Conservation (phyloP, 371 early-diverging fungal genomes). For the Lichtheimia hyalospora region DNA sequence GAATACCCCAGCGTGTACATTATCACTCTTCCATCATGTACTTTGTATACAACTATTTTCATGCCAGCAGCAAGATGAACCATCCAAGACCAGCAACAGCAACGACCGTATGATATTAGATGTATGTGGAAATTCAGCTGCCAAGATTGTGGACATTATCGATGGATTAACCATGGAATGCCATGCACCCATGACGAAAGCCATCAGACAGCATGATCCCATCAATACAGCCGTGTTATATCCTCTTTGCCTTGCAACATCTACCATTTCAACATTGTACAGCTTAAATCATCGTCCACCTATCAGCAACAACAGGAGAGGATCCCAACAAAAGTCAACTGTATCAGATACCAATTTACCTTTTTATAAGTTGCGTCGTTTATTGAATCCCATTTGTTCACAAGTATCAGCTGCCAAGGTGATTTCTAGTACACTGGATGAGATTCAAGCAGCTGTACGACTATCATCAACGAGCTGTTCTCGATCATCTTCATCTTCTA, state of each 20-base stretch:
- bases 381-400: constrained; percentile 14
- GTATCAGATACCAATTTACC: neutral
- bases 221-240: constrained; percentile 8
- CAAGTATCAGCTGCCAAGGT: constrained; percentile 11
- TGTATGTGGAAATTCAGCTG: constrained; percentile 12
- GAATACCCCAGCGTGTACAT: neutral
- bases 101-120: constrained; percentile 4
- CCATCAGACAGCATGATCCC: neutral
- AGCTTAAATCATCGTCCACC: too few species aligned
- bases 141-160: constrained; percentile 15
- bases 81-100: neutral
- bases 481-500: neutral
- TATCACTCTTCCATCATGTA: neutral
- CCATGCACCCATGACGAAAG: neutral
- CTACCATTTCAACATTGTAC: neutral
- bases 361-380: constrained; percentile 8
- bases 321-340: neutral
- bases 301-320: neutral
- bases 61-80: neutral
- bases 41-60: neutral
- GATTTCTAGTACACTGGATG: constrained; percentile 2
- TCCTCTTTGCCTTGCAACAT: constrained; percentile 11
- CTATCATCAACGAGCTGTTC: neutral
- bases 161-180: constrained; percentile 11
- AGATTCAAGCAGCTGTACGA: constrained; percentile 7